Conservation (phyloP, 495 filamentous ascomycete genomes). For the Penicillium pulvis region DNA sequence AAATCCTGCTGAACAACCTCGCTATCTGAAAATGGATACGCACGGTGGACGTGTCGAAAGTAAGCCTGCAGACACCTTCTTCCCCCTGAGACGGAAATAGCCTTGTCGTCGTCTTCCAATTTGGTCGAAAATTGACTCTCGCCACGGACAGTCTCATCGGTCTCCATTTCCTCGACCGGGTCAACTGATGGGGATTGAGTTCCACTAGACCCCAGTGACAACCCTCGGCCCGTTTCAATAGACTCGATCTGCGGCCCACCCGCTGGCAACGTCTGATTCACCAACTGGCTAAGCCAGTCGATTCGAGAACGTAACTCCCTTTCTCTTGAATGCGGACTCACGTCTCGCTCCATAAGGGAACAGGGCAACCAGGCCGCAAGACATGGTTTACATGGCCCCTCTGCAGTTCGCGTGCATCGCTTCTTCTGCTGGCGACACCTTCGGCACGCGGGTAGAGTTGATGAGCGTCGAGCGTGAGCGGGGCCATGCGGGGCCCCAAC, state of each 20-base stretch:
- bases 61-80: slow-evolving; percentile 22
- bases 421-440: slow-evolving; percentile 30
- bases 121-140: neutral
- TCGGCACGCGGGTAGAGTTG: slow-evolving; percentile 22
- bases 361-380: slow-evolving; percentile 19
- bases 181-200: neutral
- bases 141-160: neutral
- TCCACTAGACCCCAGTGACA: slow-evolving; percentile 1
- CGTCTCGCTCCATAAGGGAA: slow-evolving; percentile 14
- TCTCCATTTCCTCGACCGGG: neutral
- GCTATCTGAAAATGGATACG: slow-evolving; percentile 27
- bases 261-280: slow-evolving; percentile 16
- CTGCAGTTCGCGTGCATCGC: slow-evolving; percentile 23
- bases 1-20: slow-evolving; percentile 9
- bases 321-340: slow-evolving; percentile 16
- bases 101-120: neutral
- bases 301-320: slow-evolving; percentile 18
- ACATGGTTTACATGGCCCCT: slow-evolving; percentile 16
- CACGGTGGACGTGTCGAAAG: slow-evolving; percentile 29
- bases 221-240: slow-evolving; percentile 16
- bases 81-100: slow-evolving; percentile 2
- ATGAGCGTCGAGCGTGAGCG: slow-evolving; percentile 4
- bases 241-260: slow-evolving; percentile 12
- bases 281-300: slow-evolving; percentile 17
- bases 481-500: neutral